Percentiles rank a stretch among this genome's conserved stretches.
Evolutionary conservation across 1,284 basidiomycete genomes (phyloP).

Genomic region (Gastroboletus turbinatus): DNA sequence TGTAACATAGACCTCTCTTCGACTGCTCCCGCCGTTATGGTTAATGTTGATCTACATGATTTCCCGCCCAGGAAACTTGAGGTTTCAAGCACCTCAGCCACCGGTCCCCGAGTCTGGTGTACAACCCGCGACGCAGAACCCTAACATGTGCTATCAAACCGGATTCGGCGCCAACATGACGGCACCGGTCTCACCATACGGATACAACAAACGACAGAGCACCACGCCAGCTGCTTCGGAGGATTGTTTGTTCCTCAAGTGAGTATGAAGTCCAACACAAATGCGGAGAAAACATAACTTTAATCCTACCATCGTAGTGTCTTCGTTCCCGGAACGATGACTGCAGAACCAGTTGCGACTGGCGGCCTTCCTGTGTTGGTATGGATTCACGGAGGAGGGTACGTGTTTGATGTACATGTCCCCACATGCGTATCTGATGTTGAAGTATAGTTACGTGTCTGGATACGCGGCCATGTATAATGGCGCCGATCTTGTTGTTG

Average conservation of each 20-base stretch:
- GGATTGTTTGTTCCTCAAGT: constrained; percentile 27
- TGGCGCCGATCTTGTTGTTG: constrained; percentile 17
- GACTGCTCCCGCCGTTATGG: too few species aligned
- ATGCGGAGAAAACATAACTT: background rate
- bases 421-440: background rate
- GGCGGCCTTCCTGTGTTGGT: constrained; percentile 16
- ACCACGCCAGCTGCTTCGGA: constrained; percentile 7
- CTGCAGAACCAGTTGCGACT: background rate
- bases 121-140: constrained; percentile 17
- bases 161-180: background rate
- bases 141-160: constrained; percentile 15
- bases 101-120: constrained; percentile 2
- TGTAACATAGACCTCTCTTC: background rate
- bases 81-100: constrained; percentile 17
- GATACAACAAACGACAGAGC: constrained; percentile 2
- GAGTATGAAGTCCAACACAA: background rate
- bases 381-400: constrained; percentile 29
- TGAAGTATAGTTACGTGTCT: background rate
- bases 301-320: constrained; percentile 4
- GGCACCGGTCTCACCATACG: background rate
- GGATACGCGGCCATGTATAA: constrained; percentile 14
- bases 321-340: constrained; percentile 10
- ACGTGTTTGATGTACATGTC: background rate
- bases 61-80: constrained; percentile 6
- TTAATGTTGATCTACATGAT: background rate